These are phyloP conservation scores for Boechera divaricarpa DNA, from an alignment of 345 rosid species.

Conservation along the genomic window DNA sequence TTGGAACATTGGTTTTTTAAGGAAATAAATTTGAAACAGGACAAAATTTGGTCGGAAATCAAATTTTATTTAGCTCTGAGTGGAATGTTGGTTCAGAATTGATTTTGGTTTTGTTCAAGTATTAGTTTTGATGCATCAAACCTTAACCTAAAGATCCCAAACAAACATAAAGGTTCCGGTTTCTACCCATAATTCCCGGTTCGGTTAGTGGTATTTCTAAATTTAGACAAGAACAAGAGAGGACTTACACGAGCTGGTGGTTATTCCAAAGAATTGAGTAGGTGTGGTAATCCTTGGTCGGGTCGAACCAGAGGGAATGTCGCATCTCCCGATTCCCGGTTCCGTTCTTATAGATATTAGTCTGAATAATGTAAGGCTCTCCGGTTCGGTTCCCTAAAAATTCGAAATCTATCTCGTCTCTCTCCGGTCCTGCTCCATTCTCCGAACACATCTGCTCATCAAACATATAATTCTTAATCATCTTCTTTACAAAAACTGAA, in stretches of 20 bases:
- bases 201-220: neutral
- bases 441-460: conserved; percentile 86
- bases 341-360: conserved; percentile 93
- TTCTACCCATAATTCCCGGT: neutral
- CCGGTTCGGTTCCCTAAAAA: conserved; percentile 95
- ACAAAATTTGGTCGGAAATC: no score
- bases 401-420: conserved; percentile 96
- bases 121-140: neutral
- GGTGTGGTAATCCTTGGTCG: conserved; percentile 79
- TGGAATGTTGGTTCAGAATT: neutral
- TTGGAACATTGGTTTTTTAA: no score
- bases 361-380: conserved; percentile 83
- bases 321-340: conserved; percentile 91
- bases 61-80: no score
- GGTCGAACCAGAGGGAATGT: conserved; percentile 95
- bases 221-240: neutral
- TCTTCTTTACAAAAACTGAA: neutral
- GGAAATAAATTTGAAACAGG: no score
- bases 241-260: conserved; percentile 72
- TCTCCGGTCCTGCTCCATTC: conserved; percentile 90
- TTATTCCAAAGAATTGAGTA: conserved; percentile 87
- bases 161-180: neutral
- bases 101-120: neutral
- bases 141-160: neutral
- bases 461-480: neutral